Evolutionary conservation across 1,284 basidiomycete species (phyloP).

Genomic region (Pterulicium gracile): DNA sequence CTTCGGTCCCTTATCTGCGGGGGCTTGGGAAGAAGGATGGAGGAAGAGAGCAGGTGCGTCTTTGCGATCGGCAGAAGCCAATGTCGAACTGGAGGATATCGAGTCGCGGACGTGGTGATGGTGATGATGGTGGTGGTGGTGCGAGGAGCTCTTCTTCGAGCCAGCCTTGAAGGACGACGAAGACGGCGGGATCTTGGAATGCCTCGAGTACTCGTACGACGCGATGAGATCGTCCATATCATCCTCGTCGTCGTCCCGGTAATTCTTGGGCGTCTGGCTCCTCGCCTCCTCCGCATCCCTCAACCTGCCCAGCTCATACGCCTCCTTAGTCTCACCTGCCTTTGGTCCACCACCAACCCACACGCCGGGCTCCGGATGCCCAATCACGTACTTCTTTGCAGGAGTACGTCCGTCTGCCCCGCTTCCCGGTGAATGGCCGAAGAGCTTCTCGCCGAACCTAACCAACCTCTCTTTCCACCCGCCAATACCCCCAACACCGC

Average conservation of each 20-base stretch:
- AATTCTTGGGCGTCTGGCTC: too few relatives aligned
- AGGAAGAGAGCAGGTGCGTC: too few relatives aligned
- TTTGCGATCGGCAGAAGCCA: too few relatives aligned
- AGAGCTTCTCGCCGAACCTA: conserved; percentile 45
- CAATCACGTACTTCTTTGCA: conserved; percentile 28
- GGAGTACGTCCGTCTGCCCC: conserved; percentile 13
- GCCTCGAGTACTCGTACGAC: conserved; percentile 35
- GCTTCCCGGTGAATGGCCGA: conserved; percentile 34
- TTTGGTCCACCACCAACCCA: conserved; percentile 26
- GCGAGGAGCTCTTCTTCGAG: conserved; percentile 26
- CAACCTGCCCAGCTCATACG: conserved; percentile 24
- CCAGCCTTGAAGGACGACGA: conserved; percentile 24
- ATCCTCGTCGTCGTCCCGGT: conserved; percentile 18
- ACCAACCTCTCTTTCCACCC: conserved; percentile 45
- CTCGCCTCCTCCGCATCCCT: conserved; percentile 37
- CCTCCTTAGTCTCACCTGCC: conserved; percentile 1
- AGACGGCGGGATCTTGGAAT: conserved; percentile 9
- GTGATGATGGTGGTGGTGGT: conserved; percentile 16
- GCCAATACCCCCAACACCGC: conserved; percentile 32
- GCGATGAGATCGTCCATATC: conserved; percentile 43
- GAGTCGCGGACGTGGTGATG: conserved; percentile 14
- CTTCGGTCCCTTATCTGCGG: conserved; percentile 22
- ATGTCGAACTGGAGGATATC: too few relatives aligned
- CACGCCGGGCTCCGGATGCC: conserved; percentile 29
- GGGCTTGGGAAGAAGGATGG: conserved; percentile 10